Conservation (phyloP, 768 basidiomycete genomes). For the Melanogaster broomeanus region DNA sequence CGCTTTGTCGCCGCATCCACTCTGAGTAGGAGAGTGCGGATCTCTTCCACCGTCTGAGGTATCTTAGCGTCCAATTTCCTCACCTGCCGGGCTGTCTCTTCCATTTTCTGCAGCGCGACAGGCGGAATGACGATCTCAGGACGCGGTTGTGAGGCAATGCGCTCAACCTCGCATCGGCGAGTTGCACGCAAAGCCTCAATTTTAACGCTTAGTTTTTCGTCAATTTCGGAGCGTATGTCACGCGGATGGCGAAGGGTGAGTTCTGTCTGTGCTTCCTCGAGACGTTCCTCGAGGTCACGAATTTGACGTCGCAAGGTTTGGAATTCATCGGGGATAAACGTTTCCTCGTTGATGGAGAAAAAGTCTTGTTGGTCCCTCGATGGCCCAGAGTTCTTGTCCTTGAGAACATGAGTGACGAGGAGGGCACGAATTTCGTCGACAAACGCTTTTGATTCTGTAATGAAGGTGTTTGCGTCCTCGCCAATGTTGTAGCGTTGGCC, state of each 20-base stretch:
- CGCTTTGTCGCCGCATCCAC: conserved; percentile 22
- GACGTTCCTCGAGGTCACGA: conserved; percentile 25
- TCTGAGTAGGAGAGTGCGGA: conserved; percentile 25
- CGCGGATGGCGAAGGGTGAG: conserved; percentile 26
- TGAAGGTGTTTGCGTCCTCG: conserved; percentile 20
- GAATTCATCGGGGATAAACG: conserved; percentile 1
- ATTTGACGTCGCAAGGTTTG: conserved; percentile 16
- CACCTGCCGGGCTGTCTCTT: conserved; percentile 15
- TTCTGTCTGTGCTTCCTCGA: conserved; percentile 32
- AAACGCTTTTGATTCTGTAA: conserved; percentile 26
- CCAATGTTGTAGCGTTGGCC: conserved; percentile 28
- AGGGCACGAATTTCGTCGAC: conserved; percentile 25
- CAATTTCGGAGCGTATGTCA: conserved; percentile 19
- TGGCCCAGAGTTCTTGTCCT: conserved; percentile 10
- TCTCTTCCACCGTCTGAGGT: conserved; percentile 22
- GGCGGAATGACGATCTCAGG: conserved; percentile 23
- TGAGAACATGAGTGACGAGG: conserved; percentile 21
- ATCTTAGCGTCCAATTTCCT: conserved; percentile 24
- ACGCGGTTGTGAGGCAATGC: conserved; percentile 11
- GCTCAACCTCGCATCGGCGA: conserved; percentile 22
- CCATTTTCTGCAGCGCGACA: conserved; percentile 13
- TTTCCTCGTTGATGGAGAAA: background rate
- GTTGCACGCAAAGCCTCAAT: conserved; percentile 20
- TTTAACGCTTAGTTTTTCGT: conserved; percentile 17
- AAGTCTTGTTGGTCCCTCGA: conserved; percentile 1